A percentile compares a stretch with the other conserved stretches of the same genome.
Evolutionary conservation across 2,329 filamentous ascomycete species (phyloP).

Genomic region (Ophiostoma quercus): DNA sequence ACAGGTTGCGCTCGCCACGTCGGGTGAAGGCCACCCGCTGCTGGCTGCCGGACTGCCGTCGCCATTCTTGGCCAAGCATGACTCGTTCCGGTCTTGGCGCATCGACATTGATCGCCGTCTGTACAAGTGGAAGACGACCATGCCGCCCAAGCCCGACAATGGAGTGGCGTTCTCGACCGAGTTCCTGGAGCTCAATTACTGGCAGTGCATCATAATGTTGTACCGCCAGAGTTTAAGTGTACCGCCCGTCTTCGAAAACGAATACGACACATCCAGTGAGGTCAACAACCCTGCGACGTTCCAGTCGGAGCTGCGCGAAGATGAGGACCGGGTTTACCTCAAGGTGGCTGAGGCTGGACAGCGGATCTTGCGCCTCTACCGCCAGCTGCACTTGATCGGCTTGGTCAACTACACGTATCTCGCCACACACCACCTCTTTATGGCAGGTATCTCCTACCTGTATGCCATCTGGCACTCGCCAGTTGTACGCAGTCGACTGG

Average conservation of each 20-base stretch:
- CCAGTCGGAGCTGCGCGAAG: constrained; percentile 63
- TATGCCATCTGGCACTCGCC: constrained; percentile 98
- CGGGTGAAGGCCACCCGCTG: constrained; percentile 60
- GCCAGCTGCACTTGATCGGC: constrained; percentile 75
- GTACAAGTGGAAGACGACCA: constrained; percentile 78
- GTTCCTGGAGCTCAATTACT: constrained; percentile 92
- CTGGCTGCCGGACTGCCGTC: constrained; percentile 76
- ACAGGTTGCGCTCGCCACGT: constrained; percentile 63
- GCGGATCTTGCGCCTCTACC: constrained; percentile 83
- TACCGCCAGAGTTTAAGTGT: constrained; percentile 88
- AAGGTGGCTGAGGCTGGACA: constrained; percentile 95
- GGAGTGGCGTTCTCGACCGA: constrained; percentile 86
- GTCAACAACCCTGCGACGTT: constrained; percentile 59
- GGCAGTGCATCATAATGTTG: constrained; percentile 94
- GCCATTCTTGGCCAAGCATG: constrained; percentile 77
- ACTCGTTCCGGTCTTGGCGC: constrained; percentile 83
- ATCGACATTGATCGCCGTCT: constrained; percentile 79
- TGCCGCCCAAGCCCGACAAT: constrained; percentile 70
- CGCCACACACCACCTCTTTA: constrained; percentile 93
- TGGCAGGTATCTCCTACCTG: constrained; percentile 92
- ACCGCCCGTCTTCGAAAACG: constrained; percentile 75
- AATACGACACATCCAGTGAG: constrained; percentile 62
- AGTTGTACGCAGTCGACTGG: constrained; percentile 72
- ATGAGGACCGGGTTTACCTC: constrained; percentile 86
- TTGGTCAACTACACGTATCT: constrained; percentile 95